Percentiles rank a stretch among this genome's conserved stretches.
Evolutionary conservation across 345 rosid species (phyloP).

Genomic region (Nasturtium officinale): DNA sequence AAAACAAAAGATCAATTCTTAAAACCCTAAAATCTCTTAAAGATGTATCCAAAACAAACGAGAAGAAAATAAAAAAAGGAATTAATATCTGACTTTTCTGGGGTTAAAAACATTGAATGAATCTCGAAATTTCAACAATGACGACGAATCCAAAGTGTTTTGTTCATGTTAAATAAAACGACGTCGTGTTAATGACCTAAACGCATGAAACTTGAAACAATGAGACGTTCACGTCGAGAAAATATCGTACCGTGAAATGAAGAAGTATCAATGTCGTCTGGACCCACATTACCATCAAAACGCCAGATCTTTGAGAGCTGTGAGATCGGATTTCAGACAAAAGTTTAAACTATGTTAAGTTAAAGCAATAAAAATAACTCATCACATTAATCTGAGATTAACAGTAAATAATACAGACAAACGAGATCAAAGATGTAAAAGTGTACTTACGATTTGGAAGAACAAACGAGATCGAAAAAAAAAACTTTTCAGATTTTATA

Average conservation of each 20-base stretch:
- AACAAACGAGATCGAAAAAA: background rate
- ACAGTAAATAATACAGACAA: background rate
- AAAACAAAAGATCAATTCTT: background rate
- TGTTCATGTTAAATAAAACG: constrained; percentile 9
- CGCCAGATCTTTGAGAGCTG: constrained; percentile 46
- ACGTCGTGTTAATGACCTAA: constrained; percentile 19
- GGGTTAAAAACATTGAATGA: background rate
- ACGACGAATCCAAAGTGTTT: constrained; percentile 21
- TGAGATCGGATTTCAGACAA: constrained; percentile 11
- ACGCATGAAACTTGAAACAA: constrained; percentile 26
- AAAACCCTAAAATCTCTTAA: constrained; percentile 21
- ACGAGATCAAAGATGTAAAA: constrained; percentile 5
- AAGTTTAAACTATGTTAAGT: background rate
- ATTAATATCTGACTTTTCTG: background rate
- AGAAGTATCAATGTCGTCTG: constrained; percentile 47
- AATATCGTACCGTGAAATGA: constrained; percentile 43
- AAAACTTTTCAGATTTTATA: background rate
- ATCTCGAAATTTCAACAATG: background rate
- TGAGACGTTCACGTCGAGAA: constrained; percentile 30
- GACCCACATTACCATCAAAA: constrained; percentile 53
- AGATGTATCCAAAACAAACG: background rate
- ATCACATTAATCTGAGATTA: background rate
- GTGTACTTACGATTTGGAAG: background rate
- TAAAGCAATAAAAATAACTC: background rate
- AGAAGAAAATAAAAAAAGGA: background rate